Conservation (phyloP, 768 basidiomycete genomes). For the Leccinum longicurvipes region DNA sequence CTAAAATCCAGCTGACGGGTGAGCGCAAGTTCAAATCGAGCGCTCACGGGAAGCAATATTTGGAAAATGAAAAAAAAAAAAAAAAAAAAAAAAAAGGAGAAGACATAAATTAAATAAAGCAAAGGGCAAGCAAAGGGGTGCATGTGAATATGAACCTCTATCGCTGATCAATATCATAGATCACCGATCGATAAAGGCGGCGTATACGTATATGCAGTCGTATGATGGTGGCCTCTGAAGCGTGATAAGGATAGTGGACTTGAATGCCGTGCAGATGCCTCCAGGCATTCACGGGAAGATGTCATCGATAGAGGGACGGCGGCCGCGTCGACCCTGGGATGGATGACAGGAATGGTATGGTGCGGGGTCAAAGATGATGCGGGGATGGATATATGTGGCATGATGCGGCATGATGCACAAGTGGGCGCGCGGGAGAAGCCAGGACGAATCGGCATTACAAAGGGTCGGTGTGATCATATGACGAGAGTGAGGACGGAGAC, state of each 20-base stretch:
- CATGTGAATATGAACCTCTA: neutral
- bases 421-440: neutral
- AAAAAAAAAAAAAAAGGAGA: no score
- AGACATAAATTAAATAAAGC: neutral
- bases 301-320: neutral
- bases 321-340: neutral
- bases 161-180: neutral
- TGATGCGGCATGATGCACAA: neutral
- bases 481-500: neutral
- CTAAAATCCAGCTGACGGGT: no score
- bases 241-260: neutral
- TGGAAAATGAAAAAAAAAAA: no score
- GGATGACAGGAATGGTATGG: neutral
- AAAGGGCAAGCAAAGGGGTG: neutral
- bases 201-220: neutral
- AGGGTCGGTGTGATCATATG: neutral
- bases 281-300: neutral
- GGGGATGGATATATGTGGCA: neutral
- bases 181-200: neutral
- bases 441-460: neutral
- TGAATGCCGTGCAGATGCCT: neutral
- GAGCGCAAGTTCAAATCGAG: neutral
- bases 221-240: neutral
- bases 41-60: neutral
- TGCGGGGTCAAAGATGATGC: neutral